Evolutionary conservation across 805 yeast genomes (phyloP).

Genomic region (Barnettozyma populi): DNA sequence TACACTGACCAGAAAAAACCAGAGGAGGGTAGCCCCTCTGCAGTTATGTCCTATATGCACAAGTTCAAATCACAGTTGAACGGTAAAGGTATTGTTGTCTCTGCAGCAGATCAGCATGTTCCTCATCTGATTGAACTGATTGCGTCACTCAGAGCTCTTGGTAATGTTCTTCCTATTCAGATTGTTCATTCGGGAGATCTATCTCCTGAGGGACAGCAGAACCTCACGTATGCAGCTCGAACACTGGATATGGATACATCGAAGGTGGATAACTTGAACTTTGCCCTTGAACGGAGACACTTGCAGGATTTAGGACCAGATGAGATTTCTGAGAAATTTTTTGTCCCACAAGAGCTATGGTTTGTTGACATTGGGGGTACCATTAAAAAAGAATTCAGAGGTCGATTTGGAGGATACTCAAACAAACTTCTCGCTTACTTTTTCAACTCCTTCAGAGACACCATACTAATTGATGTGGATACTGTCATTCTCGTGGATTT

Average conservation of each 20-base stretch:
- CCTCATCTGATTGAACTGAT: slow-evolving; percentile 29
- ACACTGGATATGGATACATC: background rate
- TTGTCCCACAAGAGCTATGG: slow-evolving; percentile 34
- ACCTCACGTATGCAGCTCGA: slow-evolving; percentile 27
- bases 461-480: slow-evolving; percentile 47
- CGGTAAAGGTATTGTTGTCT: slow-evolving; percentile 31
- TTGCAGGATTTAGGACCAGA: slow-evolving; percentile 17
- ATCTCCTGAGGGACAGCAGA: slow-evolving; percentile 27
- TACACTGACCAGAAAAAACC: background rate
- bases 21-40: slow-evolving; percentile 1
- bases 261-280: background rate
- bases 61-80: slow-evolving; percentile 24
- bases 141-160: slow-evolving; percentile 32
- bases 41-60: slow-evolving; percentile 23
- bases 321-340: slow-evolving; percentile 11
- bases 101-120: slow-evolving; percentile 27
- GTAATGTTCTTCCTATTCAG: slow-evolving; percentile 37
- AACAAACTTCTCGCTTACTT: slow-evolving; percentile 43
- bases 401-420: slow-evolving; percentile 33
- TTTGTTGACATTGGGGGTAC: slow-evolving; percentile 29
- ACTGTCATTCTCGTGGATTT: slow-evolving; percentile 38
- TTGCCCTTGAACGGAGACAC: background rate
- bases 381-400: slow-evolving; percentile 15
- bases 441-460: slow-evolving; percentile 44
- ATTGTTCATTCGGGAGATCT: slow-evolving; percentile 32